These are phyloP conservation scores for Capsicum chinense DNA, from an alignment of 257 asterid genomes.

Conservation along the genomic window DNA sequence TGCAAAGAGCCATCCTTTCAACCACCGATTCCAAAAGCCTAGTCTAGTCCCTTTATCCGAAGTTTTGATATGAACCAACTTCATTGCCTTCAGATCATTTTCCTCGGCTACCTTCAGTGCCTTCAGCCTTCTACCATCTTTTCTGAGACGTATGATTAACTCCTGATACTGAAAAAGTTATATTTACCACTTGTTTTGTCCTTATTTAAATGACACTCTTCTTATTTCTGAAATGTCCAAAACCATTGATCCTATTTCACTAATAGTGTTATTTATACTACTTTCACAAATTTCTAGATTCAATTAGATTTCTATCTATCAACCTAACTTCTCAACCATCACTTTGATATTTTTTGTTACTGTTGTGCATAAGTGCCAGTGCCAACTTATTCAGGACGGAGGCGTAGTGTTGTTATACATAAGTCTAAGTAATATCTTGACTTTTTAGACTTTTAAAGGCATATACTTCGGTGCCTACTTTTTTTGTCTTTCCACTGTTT, in stretches of 20 bases:
- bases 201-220: background rate
- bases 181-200: background rate
- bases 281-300: background rate
- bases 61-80: background rate
- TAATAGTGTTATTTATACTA: background rate
- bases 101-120: background rate
- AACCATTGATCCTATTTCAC: background rate
- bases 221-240: background rate
- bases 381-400: background rate
- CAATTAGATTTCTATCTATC: background rate
- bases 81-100: slow-evolving; percentile 13
- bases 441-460: background rate
- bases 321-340: background rate
- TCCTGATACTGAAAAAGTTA: background rate
- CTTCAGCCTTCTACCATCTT: slow-evolving; percentile 2
- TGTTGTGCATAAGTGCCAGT: background rate
- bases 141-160: background rate
- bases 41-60: background rate
- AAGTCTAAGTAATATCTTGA: background rate
- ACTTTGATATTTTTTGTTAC: background rate
- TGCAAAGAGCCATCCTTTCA: slow-evolving; percentile 7
- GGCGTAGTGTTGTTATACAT: background rate
- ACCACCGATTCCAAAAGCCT: background rate
- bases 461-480: slow-evolving; percentile 3
- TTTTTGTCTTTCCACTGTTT: background rate